Evolutionary conservation across 345 rosid species (phyloP).

Genomic region (Hibiscus syriacus): DNA sequence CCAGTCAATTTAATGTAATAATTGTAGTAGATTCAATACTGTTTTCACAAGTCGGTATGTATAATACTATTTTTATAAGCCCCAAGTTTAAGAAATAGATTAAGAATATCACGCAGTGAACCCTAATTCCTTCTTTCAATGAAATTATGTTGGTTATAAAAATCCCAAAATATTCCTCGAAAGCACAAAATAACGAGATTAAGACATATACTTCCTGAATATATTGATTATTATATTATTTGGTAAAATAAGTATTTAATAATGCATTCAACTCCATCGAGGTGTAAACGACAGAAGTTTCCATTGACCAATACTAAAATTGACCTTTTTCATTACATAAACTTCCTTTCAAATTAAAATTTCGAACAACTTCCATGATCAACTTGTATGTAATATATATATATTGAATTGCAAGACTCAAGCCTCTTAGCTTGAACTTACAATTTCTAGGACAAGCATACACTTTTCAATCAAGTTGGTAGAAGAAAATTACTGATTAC

Average conservation of each 20-base stretch:
- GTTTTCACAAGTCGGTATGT: background rate
- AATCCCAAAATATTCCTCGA: too few relatives aligned
- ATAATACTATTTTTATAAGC: too few relatives aligned
- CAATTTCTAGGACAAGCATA: background rate
- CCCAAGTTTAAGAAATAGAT: background rate
- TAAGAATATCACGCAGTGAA: background rate
- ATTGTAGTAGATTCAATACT: background rate
- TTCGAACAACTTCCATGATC: background rate
- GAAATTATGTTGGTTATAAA: too few relatives aligned
- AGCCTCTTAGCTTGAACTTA: conserved; percentile 2
- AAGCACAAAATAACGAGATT: too few relatives aligned
- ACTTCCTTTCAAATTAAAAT: too few relatives aligned
- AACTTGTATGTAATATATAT: conserved; percentile 3
- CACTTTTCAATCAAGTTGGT: background rate
- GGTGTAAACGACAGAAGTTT: too few relatives aligned
- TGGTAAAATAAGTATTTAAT: too few relatives aligned
- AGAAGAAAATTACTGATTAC: conserved; percentile 12
- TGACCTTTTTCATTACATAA: background rate
- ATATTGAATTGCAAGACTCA: conserved; percentile 16
- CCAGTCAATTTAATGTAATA: background rate
- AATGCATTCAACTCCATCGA: too few relatives aligned
- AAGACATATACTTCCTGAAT: too few relatives aligned
- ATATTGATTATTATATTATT: too few relatives aligned
- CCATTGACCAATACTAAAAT: too few relatives aligned
- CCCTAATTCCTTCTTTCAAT: too few relatives aligned